Percentiles rank a stretch among this genome's conserved stretches.
Conservation (phyloP, 306 rosid genomes). For the Casuarina cunninghamiana region DNA sequence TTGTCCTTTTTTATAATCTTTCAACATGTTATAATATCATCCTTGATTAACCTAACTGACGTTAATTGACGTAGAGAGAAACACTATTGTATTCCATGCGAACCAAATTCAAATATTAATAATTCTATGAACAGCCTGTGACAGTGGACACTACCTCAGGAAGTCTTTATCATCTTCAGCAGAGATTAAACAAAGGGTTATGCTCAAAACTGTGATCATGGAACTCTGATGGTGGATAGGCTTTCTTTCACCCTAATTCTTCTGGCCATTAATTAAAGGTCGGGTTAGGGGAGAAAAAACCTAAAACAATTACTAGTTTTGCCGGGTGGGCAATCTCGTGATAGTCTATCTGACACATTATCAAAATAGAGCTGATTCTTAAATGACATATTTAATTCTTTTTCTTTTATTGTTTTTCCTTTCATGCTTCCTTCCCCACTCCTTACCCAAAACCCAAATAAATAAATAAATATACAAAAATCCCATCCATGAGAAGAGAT, state of each 20-base stretch:
- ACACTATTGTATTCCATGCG: neutral
- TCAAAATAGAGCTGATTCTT: neutral
- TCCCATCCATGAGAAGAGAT: too few species aligned
- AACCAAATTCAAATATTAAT: conserved; percentile 28
- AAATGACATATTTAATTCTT: neutral
- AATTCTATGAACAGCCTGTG: conserved; percentile 11
- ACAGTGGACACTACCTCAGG: neutral
- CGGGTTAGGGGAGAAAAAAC: neutral
- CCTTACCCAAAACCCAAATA: too few species aligned
- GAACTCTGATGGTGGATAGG: neutral
- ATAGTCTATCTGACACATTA: neutral
- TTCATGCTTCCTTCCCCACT: too few species aligned
- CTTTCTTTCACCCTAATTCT: neutral
- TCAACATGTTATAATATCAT: conserved; percentile 20
- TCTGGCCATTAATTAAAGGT: neutral
- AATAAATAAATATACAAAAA: too few species aligned
- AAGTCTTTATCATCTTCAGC: neutral
- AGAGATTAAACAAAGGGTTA: neutral
- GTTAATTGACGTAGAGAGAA: neutral
- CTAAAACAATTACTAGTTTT: neutral
- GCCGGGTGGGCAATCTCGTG: neutral
- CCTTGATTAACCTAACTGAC: neutral
- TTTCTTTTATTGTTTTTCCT: too few species aligned
- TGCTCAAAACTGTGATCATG: neutral
- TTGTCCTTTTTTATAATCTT: neutral